phyloP scores from a whole-genome alignment of 1,284 basidiomycete species.

The Coniophora puteana region DNA sequence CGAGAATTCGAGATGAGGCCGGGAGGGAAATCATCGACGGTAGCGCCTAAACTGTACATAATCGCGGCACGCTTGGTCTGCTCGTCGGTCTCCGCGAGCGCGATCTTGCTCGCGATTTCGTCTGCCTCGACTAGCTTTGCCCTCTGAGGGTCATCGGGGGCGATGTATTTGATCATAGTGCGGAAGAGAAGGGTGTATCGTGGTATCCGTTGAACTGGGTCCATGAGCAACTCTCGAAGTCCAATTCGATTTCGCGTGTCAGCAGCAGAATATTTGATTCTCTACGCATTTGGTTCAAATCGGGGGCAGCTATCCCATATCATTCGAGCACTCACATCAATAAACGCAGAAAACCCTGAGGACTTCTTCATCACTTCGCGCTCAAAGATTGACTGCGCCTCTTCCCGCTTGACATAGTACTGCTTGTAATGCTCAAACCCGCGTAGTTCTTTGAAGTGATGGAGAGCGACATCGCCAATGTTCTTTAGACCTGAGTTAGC shows the following conservation, averaged over 20 bases:
- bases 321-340: constrained; percentile 69
- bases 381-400: constrained; percentile 88
- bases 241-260: constrained; percentile 85
- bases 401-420: constrained; percentile 91
- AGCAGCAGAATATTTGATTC: constrained; percentile 84
- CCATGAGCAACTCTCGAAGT: constrained; percentile 93
- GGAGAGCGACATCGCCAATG: constrained; percentile 80
- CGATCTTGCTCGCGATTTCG: constrained; percentile 87
- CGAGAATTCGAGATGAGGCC: constrained; percentile 83
- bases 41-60: constrained; percentile 82
- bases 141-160: constrained; percentile 73
- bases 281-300: constrained; percentile 40
- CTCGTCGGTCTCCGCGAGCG: constrained; percentile 89
- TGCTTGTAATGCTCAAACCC: constrained; percentile 91
- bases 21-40: constrained; percentile 90
- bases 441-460: constrained; percentile 76
- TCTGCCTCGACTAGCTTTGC: constrained; percentile 83
- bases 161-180: constrained; percentile 87
- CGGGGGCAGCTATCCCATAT: constrained; percentile 7
- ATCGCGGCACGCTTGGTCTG: constrained; percentile 87
- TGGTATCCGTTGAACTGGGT: constrained; percentile 99
- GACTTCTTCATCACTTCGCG: constrained; percentile 76
- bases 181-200: constrained; percentile 94
- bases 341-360: constrained; percentile 75
- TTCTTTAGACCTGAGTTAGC: constrained; percentile 50